phyloP scores from a whole-genome alignment of 208 protist species.

The Borovskyia barvae region DNA sequence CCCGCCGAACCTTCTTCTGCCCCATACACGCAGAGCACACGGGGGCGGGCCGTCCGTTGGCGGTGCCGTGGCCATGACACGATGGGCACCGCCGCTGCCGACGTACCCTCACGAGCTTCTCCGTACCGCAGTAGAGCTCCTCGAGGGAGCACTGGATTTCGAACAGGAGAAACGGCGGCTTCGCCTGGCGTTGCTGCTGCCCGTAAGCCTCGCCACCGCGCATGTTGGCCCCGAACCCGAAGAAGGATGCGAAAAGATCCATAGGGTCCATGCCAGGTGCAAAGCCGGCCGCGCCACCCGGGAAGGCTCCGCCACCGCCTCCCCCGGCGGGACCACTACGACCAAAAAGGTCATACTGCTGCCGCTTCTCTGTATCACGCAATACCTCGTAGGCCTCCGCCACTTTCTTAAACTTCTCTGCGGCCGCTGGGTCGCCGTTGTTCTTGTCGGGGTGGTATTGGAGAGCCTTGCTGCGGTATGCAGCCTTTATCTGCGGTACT shows the following conservation, averaged over 20 bases:
- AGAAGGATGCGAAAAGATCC: conserved; percentile 86
- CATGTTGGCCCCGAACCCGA: conserved; percentile 58
- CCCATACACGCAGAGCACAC: conserved; percentile 89
- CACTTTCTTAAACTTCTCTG: conserved; percentile 84
- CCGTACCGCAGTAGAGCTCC: conserved; percentile 96
- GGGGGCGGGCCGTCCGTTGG: conserved; percentile 29
- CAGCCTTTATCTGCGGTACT: conserved; percentile 76
- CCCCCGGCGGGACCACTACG: conserved; percentile 88
- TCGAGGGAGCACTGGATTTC: conserved; percentile 93
- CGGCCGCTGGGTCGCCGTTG: conserved; percentile 58
- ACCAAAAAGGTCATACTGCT: conserved; percentile 90
- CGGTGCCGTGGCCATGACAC: conserved; percentile 63
- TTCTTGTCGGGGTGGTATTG: conserved; percentile 93
- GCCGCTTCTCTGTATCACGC: conserved; percentile 83
- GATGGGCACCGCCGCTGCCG: conserved; percentile 57
- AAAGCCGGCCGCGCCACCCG: conserved; percentile 74
- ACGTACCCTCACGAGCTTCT: conserved; percentile 88
- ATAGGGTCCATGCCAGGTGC: conserved; percentile 77
- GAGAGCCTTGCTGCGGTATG: conserved; percentile 85
- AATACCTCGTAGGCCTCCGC: conserved; percentile 96
- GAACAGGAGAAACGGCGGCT: conserved; percentile 86
- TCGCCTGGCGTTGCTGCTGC: conserved; percentile 79
- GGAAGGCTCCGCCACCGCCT: conserved; percentile 24
- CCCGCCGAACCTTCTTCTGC: conserved; percentile 65
- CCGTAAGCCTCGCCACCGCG: conserved; percentile 38